Conservation (phyloP, 1,139 yeast genomes). For the Schwanniomyces etchellsii region DNA sequence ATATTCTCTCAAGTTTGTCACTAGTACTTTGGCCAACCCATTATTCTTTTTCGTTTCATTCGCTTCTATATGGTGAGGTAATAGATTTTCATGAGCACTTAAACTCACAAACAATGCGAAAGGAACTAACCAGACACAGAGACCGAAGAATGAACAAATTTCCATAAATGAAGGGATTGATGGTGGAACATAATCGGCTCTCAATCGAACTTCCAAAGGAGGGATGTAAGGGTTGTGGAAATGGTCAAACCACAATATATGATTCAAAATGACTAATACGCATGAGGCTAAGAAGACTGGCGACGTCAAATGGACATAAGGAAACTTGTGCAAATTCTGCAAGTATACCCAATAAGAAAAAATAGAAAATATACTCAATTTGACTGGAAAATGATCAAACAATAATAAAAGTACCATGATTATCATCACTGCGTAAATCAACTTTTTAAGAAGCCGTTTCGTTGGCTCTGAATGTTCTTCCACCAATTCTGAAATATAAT, state of each 20-base stretch:
- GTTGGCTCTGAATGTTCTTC: constrained; percentile 92
- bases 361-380: constrained; percentile 59
- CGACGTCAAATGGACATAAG: constrained; percentile 71
- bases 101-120: constrained; percentile 87
- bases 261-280: constrained; percentile 69
- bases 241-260: constrained; percentile 84
- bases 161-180: constrained; percentile 78
- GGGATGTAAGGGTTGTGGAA: constrained; percentile 68
- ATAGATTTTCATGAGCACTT: constrained; percentile 85
- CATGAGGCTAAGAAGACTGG: constrained; percentile 71
- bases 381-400: constrained; percentile 75
- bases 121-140: constrained; percentile 92
- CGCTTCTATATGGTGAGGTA: constrained; percentile 53
- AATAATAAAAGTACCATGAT: constrained; percentile 52
- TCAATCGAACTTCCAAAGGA: constrained; percentile 49
- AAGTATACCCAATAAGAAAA: constrained; percentile 66
- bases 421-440: constrained; percentile 56
- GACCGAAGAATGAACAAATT: constrained; percentile 88
- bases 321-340: constrained; percentile 75
- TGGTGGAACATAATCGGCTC: constrained; percentile 58
- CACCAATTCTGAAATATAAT: constrained; percentile 84
- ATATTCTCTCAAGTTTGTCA: constrained; percentile 47
- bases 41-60: constrained; percentile 24
- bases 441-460: constrained; percentile 55
- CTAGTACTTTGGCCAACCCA: constrained; percentile 53